A percentile compares a stretch with the other conserved stretches of the same genome.
These are phyloP conservation scores for Mycena olivaceomarginata DNA, from an alignment of 768 basidiomycete genomes.

Conservation along the genomic window DNA sequence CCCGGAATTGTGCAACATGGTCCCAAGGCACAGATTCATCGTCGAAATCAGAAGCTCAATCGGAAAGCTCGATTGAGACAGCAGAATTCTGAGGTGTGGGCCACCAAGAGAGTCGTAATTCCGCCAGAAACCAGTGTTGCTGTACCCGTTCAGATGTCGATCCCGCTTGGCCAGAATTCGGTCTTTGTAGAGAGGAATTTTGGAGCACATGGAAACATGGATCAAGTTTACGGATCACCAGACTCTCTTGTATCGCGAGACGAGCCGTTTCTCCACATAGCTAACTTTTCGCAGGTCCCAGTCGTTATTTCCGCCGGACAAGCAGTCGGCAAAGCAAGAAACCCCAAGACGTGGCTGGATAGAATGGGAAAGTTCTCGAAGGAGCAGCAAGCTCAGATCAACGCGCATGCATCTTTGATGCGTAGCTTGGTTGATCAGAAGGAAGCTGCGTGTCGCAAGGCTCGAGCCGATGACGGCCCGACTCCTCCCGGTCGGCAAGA, in stretches of 20 bases:
- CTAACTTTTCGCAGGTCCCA: not conserved
- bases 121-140: constrained; percentile 33
- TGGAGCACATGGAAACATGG: constrained; percentile 8
- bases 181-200: constrained; percentile 42
- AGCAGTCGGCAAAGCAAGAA: no score
- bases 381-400: no score
- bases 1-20: constrained; percentile 5
- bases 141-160: constrained; percentile 16
- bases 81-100: constrained; percentile 24
- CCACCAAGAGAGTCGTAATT: constrained; percentile 31
- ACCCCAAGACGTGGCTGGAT: no score
- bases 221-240: constrained; percentile 30
- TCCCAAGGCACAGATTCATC: constrained; percentile 16
- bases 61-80: not conserved
- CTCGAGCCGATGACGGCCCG: no score
- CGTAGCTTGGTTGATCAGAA: no score
- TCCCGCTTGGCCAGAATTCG: not conserved
- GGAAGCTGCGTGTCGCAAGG: no score
- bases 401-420: no score
- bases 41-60: constrained; percentile 17
- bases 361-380: no score
- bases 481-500: no score
- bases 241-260: constrained; percentile 38
- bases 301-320: no score
- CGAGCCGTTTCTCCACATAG: not conserved